Base-by-base conservation (phyloP, 805 yeast species). In the Pachysolen tannophilus region DNA sequence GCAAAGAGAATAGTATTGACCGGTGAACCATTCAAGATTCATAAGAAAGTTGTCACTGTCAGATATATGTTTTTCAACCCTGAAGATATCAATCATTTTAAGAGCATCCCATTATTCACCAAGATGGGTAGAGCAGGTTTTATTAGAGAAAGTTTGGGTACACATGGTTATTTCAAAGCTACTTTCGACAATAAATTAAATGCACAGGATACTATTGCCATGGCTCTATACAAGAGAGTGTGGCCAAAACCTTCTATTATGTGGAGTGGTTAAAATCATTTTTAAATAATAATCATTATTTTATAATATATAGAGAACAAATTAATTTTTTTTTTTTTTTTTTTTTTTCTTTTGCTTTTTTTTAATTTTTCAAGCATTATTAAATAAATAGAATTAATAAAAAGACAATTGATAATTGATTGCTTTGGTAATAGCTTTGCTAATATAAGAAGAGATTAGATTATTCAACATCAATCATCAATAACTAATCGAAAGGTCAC, bases 121-220 rank as follows among this genome's bases (percentile, higher is more conserved):
- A 86, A 84, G 56, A 71, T 79, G 49, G 99, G 98, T 33, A 78
- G 97, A 58, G 70, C 87, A 15, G 99, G 99, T 37, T 82, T 82
- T 58, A 90, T 94, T 55, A 90, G 85, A 60, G 97, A 90, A 56
- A 75, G 88, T 53, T 69, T 92, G 65, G 99, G 99, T 62, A 92
- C 98, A 2, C 98, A 92, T 56, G 99, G 99, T 43, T 86, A 90
- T 65, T 88, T 82, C 74, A 92, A 92, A 63, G 95, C 97, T 17
- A 82, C 83, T 7, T 92, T 92, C 50, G 97, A 92, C 54, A 90
- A 88, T 40, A 84, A 81, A 50, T 65, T 94, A 49, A 77, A 82
- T 34, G 82, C 96, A 0, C 97, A 88, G 61, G 99, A 92, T 59
- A 78, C 84, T 10, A 77, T 92, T 32, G 97, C 86, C 16, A 86